Evolutionary conservation across 148 eudicot genomes (phyloP).

Genomic region (Oxyria digyna): DNA sequence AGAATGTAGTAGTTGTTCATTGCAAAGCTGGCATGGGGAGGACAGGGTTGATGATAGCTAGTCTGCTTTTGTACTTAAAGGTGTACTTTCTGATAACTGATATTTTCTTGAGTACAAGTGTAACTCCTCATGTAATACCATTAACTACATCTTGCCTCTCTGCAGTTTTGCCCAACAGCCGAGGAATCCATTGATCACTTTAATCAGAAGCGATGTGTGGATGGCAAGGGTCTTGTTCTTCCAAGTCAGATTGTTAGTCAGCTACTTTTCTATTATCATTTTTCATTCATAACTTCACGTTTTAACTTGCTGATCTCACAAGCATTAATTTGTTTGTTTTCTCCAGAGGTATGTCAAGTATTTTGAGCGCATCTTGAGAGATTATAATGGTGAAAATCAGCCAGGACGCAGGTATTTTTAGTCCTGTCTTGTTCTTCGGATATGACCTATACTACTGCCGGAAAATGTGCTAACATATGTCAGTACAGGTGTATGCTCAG

Average conservation of each 20-base stretch:
- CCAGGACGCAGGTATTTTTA: constrained; percentile 64
- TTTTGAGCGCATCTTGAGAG: constrained; percentile 54
- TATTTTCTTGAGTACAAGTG: not conserved
- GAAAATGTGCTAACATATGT: constrained; percentile 12
- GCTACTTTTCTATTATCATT: constrained; percentile 6
- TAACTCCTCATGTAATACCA: constrained; percentile 5
- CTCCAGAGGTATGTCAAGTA: constrained; percentile 83
- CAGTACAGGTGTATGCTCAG: constrained; percentile 88
- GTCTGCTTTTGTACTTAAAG: constrained; percentile 83
- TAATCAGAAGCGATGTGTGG: constrained; percentile 86
- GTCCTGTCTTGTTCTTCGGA: not conserved
- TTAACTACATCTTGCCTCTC: constrained; percentile 6
- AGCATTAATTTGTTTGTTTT: constrained; percentile 8
- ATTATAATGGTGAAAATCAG: constrained; percentile 51
- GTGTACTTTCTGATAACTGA: constrained; percentile 22
- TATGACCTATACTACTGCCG: not conserved
- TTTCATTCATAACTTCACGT: not conserved
- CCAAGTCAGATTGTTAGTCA: constrained; percentile 92
- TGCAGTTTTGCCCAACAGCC: constrained; percentile 83
- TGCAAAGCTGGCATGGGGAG: constrained; percentile 96
- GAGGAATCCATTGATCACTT: constrained; percentile 79
- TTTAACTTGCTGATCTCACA: not conserved
- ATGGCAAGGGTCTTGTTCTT: constrained; percentile 78
- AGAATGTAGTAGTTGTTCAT: constrained; percentile 87
- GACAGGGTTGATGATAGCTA: constrained; percentile 88